Percentiles rank a stretch among this genome's conserved stretches.
phyloP scores from a whole-genome alignment of 164 flowering plant genomes.

The Vitis riparia region DNA sequence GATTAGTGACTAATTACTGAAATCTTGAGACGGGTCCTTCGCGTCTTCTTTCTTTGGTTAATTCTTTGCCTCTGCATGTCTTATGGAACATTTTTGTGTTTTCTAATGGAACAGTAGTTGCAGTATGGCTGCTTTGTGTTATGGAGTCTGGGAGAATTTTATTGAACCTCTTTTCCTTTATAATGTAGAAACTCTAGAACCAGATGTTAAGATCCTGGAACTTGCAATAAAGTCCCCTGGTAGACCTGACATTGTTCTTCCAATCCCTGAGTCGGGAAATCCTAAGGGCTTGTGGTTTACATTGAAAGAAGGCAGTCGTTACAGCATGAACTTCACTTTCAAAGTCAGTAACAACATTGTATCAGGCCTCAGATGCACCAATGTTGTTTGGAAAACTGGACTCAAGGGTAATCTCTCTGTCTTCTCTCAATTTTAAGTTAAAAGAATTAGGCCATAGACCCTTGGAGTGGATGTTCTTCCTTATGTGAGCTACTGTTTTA shows the following conservation, averaged over 20 bases:
- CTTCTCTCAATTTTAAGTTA: background rate
- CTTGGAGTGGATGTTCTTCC: background rate
- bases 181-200: conserved; percentile 53
- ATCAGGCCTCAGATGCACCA: conserved; percentile 58
- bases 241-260: conserved; percentile 49
- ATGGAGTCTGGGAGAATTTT: no score
- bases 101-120: no score
- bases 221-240: conserved; percentile 58
- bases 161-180: background rate
- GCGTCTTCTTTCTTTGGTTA: no score
- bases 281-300: conserved; percentile 65
- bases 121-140: no score
- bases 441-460: background rate
- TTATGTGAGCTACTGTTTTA: background rate
- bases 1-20: no score
- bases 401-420: conserved; percentile 40
- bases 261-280: conserved; percentile 54
- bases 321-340: conserved; percentile 54
- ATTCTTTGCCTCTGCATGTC: background rate
- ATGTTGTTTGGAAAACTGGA: conserved; percentile 71
- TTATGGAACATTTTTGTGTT: background rate
- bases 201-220: conserved; percentile 59
- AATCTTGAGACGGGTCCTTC: no score
- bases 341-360: conserved; percentile 64
- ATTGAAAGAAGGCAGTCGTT: conserved; percentile 61